Base-by-base conservation (phyloP, 2,329 filamentous ascomycete species). In the Botrytis galanthina region DNA sequence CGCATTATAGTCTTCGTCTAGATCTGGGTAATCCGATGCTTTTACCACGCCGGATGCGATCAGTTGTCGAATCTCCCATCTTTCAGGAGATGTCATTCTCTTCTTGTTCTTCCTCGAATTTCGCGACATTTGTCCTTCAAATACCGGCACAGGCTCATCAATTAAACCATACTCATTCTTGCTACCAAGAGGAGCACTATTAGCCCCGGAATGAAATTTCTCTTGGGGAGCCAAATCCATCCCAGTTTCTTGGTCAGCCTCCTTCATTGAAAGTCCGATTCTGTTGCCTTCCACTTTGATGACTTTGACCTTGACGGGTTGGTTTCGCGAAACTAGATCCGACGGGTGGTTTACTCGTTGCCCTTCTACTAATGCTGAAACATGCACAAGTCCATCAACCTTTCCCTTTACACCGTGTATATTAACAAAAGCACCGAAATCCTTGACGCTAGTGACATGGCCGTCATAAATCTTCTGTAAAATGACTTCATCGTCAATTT, bases 1-100 rank as follows among this genome's bases (percentile, higher is more conserved):
- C 26, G 93, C 92, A 75, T 97, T 92, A 81, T 97, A 97, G 73
- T 98, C 95, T 78, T 98, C 94, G 77, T 98, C 93, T 42, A 98
- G 87, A 76, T 98, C 95, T 0, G 96, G 96, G 80, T 97, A 98
- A 78, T 98, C 95, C 0, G 93, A 93, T 0, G 94, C 95, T 78
- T 96, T 97, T 29, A 94, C 92, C 14, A 97, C 95, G 63, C 97
- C 96, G 7, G 96, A 97, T 5, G 95, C 94, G 80, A 99, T 98
- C 70, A 99, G 86, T 80, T 99, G 96, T 75, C 95, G 90, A 75
- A 99, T 98, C 82, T 99, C 96, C 95, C 96, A 99, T 80, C 96
- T 87, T 81, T 99, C 96, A 1, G 96, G 96, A 22, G 95, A 98
- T 0, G 95, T 98, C 91, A 98, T 91, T 70, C 96, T 88, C 85